These are phyloP conservation scores for Elsinoe arachidis DNA, from an alignment of 2,329 filamentous ascomycete species.

Conservation along the genomic window DNA sequence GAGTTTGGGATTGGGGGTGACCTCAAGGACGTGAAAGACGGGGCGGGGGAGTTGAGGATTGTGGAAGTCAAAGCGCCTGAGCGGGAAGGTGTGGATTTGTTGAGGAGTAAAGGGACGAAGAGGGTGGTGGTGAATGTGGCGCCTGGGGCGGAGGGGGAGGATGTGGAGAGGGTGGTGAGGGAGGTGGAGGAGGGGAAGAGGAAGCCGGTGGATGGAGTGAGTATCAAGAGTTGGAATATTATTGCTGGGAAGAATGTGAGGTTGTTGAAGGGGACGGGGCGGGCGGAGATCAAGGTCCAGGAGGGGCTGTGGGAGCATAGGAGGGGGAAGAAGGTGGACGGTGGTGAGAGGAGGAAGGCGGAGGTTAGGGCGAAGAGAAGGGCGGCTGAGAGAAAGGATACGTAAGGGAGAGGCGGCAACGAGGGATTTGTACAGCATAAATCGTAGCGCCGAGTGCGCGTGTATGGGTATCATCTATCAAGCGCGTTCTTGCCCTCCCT, in stretches of 20 bases:
- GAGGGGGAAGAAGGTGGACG: constrained; percentile 85
- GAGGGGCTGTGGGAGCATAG: constrained; percentile 92
- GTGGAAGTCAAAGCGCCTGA: constrained; percentile 44
- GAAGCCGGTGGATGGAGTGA: constrained; percentile 54
- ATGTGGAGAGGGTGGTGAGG: constrained; percentile 50
- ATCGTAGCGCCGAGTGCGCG: background rate
- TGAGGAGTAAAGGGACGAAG: constrained; percentile 45
- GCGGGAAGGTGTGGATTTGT: constrained; percentile 38
- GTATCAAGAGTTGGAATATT: constrained; percentile 56
- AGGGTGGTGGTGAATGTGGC: constrained; percentile 54
- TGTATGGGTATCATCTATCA: constrained; percentile 7
- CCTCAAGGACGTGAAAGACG: constrained; percentile 60
- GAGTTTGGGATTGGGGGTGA: constrained; percentile 76
- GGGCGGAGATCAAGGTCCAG: constrained; percentile 58
- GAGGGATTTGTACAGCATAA: background rate
- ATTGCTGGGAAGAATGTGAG: constrained; percentile 70
- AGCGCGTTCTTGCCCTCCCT: background rate
- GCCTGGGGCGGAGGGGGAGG: constrained; percentile 32
- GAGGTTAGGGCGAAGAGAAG: constrained; percentile 82
- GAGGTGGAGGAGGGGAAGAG: constrained; percentile 36
- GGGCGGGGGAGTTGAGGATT: constrained; percentile 49
- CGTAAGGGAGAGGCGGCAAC: constrained; percentile 22
- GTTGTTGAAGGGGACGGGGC: constrained; percentile 55
- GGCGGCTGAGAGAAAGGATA: constrained; percentile 67
- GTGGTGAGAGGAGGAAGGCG: constrained; percentile 81